Base-by-base conservation (phyloP, 2,329 filamentous ascomycete genomes). In the Aspergillus phoenicis region DNA sequence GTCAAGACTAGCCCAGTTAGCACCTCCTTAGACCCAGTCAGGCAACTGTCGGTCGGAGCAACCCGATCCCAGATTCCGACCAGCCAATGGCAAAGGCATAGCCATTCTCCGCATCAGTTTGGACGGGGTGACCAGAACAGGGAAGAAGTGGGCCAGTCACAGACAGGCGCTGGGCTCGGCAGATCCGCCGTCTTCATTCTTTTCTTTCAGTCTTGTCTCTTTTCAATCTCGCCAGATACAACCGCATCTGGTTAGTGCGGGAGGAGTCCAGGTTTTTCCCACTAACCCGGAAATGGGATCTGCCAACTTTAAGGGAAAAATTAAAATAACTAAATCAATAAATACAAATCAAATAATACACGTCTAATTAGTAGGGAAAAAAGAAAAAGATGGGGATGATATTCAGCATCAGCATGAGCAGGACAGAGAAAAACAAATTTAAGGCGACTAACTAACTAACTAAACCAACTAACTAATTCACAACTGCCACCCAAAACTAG, bases 171-270 rank as follows among this genome's bases (percentile, higher is more conserved):
- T 51, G 47, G 11, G 47, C 26, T 51, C 47, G 47, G 47, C 26
- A 51, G 47, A 51, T 51, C 47, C 47, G 15, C 33, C 33, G 26
- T 30, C 28, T 30, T 30, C 28, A 10, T 30, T 30, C 5, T 30
- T 10, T 30, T 30, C 28, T 30, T 10, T 30, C 28, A 30, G 28
- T 30, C 28, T 10, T 4, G 28, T 30, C 28, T 10, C 4, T 30
- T 28, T 51, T n/a, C 28, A 28, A 64, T 64, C 66, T 71, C 69
- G 68, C 66, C 48, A 70, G 65, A 70, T 71, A 47, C 28, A 62
- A 55, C 68, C 65, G 47, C 49, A 66, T 62, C n/a, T 0, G 64
- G 57, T 62, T 71, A 70, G 66, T 51, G 52, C 3, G 11, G 38
- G 24, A 36, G 13, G 28, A 22, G 41, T 13, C 41, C 41, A 45